A percentile compares a stretch with the other conserved stretches of the same genome.
Conservation (phyloP, 176 grass and related monocot species). For the Phoenix roebelenii region DNA sequence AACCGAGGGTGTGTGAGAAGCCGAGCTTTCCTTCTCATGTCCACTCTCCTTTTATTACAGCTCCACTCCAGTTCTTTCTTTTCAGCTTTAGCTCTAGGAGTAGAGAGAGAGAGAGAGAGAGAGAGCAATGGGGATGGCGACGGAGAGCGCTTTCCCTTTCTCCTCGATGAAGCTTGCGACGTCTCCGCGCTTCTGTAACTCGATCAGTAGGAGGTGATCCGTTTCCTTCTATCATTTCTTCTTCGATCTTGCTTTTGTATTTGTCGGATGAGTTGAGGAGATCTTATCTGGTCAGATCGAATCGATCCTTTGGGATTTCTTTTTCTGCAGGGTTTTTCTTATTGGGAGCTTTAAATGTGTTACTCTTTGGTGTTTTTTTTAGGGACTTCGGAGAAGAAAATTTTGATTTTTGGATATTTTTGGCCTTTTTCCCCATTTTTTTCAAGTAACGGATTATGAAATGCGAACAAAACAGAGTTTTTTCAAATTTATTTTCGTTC, state of each 20-base stretch:
- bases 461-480: no score
- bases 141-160: conserved; percentile 17
- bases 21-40: conserved; percentile 3
- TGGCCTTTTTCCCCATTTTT: neutral
- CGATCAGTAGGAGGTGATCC: conserved; percentile 29
- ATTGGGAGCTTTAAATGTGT: no score
- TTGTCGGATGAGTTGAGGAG: neutral
- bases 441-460: neutral
- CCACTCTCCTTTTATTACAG: neutral
- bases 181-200: conserved; percentile 30
- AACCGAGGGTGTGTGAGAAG: neutral
- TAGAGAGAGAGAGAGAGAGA: no score
- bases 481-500: no score
- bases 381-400: neutral
- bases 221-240: conserved; percentile 1
- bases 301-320: no score
- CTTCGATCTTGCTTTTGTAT: neutral
- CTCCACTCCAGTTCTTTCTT: neutral
- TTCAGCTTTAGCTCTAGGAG: neutral
- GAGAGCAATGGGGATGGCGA: neutral
- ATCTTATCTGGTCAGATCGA: no score
- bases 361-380: no score
- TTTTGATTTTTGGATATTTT: neutral
- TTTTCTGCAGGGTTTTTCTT: no score
- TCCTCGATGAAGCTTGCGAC: conserved; percentile 15